Evolutionary conservation across 192 early-diverging fungal species (phyloP), one percentile per base, ranked within the genome.

Genomic region (Mortierella hygrophila): DNA sequence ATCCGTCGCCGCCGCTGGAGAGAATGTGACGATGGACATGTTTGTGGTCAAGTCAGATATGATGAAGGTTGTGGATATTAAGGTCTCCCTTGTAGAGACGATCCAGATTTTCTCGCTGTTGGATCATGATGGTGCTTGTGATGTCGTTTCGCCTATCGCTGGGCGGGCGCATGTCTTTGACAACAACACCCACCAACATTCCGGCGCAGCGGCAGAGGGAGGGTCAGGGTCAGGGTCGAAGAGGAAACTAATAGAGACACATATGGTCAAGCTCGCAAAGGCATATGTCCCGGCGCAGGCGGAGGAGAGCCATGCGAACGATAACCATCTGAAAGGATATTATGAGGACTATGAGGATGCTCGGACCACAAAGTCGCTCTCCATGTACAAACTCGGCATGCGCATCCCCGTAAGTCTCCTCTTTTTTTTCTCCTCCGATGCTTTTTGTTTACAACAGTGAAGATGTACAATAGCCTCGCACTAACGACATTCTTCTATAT

Each of bases 11-110:
- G 77, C 83, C 29, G 83, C 83, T 4, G 83, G 83, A 1, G 83
- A 86, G 20, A 54, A 76, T 35, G 78, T 86, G 4, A 74, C 83
- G 1, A 55, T 86, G 42, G 78, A 86, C 8, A 86, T 86, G 83
- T 86, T 86, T 80, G 75, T 86, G 3, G 74, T 80, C n/a, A 86
- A 86, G 42, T 86, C 83, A 16, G 79, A 86, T 74, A 16, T 86
- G 26, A 86, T 86, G 83, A 75, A 76, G 32, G 83, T 86, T 6
- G 83, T 86, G 35, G 78, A 86, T 32, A 86, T 86, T 63, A 86
- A 86, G 32, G 83, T 86, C 13, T 86, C 83, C 5, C 41, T 86
- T 0, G 83, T 86, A 35, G 83, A 86, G 75, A 86, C 83, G 10
- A 77, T 74, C 20, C 74, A 86, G 21, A 65, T 81, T 15, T 86